Evolutionary conservation across 73 alveolate species (phyloP).

Genomic region (Paramecium primaurelia): DNA sequence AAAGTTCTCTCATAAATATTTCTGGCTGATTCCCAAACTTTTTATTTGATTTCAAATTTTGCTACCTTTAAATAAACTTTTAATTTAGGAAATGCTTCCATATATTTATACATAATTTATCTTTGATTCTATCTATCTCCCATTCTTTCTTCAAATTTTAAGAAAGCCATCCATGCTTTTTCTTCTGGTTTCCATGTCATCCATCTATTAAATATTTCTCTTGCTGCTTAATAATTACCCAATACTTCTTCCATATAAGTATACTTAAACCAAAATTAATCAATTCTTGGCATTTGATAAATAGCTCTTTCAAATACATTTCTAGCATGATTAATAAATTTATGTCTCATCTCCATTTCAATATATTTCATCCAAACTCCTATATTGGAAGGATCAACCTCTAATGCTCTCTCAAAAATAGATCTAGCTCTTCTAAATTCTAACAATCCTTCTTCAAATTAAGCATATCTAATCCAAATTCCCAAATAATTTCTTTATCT

Average conservation of each 20-base stretch:
- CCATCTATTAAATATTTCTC: constrained; percentile 95
- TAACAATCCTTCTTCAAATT: constrained; percentile 50
- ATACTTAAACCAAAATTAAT: constrained; percentile 96
- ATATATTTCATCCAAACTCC: constrained; percentile 96
- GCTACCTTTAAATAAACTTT: constrained; percentile 96
- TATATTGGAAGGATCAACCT: constrained; percentile 93
- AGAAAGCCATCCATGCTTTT: constrained; percentile 92
- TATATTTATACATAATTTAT: constrained; percentile 81
- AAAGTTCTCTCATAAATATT: constrained; percentile 89
- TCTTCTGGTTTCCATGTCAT: constrained; percentile 96
- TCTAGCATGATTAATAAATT: constrained; percentile 99
- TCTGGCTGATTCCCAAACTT: constrained; percentile 85
- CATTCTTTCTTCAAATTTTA: constrained; percentile 95
- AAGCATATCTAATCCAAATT: constrained; percentile 82
- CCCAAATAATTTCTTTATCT: constrained; percentile 91
- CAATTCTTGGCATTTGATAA: constrained; percentile 95
- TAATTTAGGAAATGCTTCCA: constrained; percentile 84
- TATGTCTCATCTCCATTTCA: constrained; percentile 99
- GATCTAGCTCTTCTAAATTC: constrained; percentile 92
- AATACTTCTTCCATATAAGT: constrained; percentile 98
- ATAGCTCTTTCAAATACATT: constrained; percentile 98
- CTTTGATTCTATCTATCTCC: constrained; percentile 89
- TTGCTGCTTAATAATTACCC: constrained; percentile 90
- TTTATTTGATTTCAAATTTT: constrained; percentile 96
- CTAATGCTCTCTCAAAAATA: constrained; percentile 98